phyloP scores from a whole-genome alignment of 108 stramenopile genomes.

The Nitzschia palea region DNA sequence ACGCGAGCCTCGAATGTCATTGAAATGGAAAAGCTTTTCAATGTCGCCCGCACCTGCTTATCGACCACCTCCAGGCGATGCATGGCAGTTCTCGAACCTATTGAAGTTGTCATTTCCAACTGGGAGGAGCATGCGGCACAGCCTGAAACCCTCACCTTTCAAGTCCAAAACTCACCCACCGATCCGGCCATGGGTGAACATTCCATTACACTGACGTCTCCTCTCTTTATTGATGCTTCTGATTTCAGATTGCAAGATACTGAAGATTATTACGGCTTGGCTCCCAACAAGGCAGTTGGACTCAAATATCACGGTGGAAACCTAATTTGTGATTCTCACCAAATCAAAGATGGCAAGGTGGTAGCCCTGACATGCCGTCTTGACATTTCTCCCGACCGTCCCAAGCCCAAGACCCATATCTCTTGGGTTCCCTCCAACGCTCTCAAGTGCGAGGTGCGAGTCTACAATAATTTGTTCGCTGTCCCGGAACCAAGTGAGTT shows the following conservation, averaged over 20 bases:
- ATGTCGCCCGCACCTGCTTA: conserved; percentile 62
- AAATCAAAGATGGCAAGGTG: conserved; percentile 42
- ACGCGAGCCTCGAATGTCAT: conserved; percentile 92
- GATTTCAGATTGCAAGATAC: conserved; percentile 89
- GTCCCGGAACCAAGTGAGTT: conserved; percentile 80
- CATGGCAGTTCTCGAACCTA: conserved; percentile 92
- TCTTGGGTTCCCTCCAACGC: conserved; percentile 79
- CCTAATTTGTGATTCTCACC: conserved; percentile 70
- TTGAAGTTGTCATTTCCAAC: conserved; percentile 81
- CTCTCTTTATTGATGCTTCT: conserved; percentile 86
- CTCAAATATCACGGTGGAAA: conserved; percentile 90
- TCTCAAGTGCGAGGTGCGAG: conserved; percentile 74
- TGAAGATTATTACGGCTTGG: conserved; percentile 89
- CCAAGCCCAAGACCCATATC: conserved; percentile 80
- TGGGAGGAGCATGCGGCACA: conserved; percentile 58
- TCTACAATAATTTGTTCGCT: conserved; percentile 94
- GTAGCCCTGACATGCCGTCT: conserved; percentile 63
- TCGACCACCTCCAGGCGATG: conserved; percentile 73
- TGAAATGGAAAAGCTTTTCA: conserved; percentile 81
- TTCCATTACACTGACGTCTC: conserved; percentile 72
- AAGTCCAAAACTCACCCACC: conserved; percentile 84
- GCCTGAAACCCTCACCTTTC: conserved; percentile 49
- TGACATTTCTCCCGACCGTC: conserved; percentile 56
- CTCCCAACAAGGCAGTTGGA: conserved; percentile 92
- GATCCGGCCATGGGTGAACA: conserved; percentile 82